These are phyloP conservation scores for Aspergillus ellipticus DNA, from an alignment of 495 filamentous ascomycete genomes.

Conservation along the genomic window DNA sequence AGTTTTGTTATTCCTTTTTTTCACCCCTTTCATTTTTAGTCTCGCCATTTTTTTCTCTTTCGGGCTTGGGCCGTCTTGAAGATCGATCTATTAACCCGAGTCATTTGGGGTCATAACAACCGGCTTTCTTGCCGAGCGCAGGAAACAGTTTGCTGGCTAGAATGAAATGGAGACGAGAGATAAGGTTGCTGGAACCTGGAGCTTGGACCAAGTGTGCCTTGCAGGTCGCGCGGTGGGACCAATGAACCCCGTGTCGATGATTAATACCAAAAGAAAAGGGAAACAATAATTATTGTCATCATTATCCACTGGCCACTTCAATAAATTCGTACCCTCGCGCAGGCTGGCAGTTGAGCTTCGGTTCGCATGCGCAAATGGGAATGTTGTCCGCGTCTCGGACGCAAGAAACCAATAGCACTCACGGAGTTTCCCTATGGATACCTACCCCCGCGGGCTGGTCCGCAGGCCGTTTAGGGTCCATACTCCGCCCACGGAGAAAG, in stretches of 20 bases:
- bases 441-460: not conserved
- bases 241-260: slow-evolving; percentile 19
- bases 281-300: not conserved
- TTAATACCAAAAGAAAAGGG: slow-evolving; percentile 17
- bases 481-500: not conserved
- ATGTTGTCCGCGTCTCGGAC: not conserved
- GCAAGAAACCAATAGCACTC: not conserved
- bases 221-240: slow-evolving; percentile 25
- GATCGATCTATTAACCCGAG: not conserved
- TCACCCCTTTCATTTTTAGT: not conserved
- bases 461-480: not conserved
- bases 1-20: not conserved
- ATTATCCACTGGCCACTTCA: slow-evolving; percentile 6
- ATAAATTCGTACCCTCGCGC: not conserved
- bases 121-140: not conserved
- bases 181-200: slow-evolving; percentile 31
- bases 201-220: slow-evolving; percentile 34
- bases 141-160: not conserved
- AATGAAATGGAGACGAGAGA: slow-evolving; percentile 10
- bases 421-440: not conserved
- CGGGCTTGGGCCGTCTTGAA: not conserved
- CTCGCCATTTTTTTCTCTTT: not conserved
- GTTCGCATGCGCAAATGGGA: not conserved
- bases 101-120: not conserved
- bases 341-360: not conserved